Base-by-base conservation (phyloP, 495 filamentous ascomycete species). In the Penicillium soppii region DNA sequence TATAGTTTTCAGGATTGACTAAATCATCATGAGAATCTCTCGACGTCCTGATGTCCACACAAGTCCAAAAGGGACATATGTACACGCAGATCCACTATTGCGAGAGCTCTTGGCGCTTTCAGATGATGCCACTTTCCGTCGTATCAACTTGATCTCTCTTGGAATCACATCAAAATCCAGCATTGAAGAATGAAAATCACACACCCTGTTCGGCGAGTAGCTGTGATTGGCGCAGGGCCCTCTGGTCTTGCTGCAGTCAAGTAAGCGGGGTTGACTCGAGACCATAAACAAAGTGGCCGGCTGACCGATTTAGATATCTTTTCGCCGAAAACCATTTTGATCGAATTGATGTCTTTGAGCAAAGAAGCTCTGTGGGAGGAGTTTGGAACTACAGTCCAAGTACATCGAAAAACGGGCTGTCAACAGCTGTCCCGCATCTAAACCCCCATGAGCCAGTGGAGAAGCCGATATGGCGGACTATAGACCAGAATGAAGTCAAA, bases 291-390 rank as follows among this genome's bases (percentile, higher is more conserved):
- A 12, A n/a, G 9, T 21, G 29, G 27, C 9, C 47, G 45, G 15
- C 32, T 57, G 21, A 64, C 54, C 4, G 5, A 10, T 32, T 23
- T 55, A 91, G 86, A 61, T 90, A 89, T 54, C 73, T 96, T 15
- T 66, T 83, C 4, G 89, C 87, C 23, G 89, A 96, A 58, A 78
- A 79, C 38, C 71, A 69, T 13, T 95, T 95, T 53, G 66, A 81
- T 8, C 78, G 62, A 22, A 87, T 97, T 47, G 82, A 83, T 56
- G 72, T 97, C 40, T 94, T 85, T 59, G 92, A 97, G 61, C 90
- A 95, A 66, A 84, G 89, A 53, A 70, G 69, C 41, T 77, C 80
- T 10, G 78, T 84, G 5, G 92, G 90, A 43, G 92, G 92, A 4
- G 81, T 89, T 5, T 97, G 92, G 92, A 86, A 94, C 57, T 88